These are phyloP conservation scores for Lepidium didymum DNA, from an alignment of 345 rosid species.

Conservation along the genomic window DNA sequence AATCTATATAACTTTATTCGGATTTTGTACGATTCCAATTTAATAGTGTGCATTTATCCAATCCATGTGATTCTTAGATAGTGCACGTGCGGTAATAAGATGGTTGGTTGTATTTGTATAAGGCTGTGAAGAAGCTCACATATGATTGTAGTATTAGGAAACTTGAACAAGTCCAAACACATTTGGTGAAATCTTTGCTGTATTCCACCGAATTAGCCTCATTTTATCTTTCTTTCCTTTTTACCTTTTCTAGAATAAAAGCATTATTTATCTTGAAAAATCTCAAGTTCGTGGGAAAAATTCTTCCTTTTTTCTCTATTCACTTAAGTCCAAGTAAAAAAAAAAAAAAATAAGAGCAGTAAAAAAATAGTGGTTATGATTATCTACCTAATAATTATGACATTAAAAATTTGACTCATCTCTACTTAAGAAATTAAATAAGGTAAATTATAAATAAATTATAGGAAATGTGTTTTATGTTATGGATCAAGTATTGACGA, in stretches of 20 bases:
- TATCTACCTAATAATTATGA: too few species aligned
- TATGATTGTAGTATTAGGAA: neutral
- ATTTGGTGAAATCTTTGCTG: neutral
- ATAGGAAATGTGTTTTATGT: too few species aligned
- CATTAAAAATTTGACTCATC: too few species aligned
- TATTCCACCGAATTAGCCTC: neutral
- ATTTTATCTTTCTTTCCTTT: neutral
- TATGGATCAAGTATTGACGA: too few species aligned
- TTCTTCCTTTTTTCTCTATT: neutral
- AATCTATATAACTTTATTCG: neutral
- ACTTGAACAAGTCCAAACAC: neutral
- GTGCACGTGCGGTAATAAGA: constrained; percentile 10
- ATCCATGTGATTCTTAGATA: constrained; percentile 8
- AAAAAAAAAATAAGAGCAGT: too few species aligned
- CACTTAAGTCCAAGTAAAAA: neutral
- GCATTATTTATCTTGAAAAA: neutral
- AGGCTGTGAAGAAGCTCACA: neutral
- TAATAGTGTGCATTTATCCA: neutral
- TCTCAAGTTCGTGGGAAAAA: neutral
- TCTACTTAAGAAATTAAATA: too few species aligned
- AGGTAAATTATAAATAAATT: too few species aligned
- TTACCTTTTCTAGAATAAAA: too few species aligned
- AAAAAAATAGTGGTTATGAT: too few species aligned
- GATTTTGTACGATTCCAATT: neutral
- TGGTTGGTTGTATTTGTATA: constrained; percentile 1